Evolutionary conservation across 208 protist species (phyloP), one percentile per base, ranked within the genome.

Genomic region (Leishmania gerbilli): DNA sequence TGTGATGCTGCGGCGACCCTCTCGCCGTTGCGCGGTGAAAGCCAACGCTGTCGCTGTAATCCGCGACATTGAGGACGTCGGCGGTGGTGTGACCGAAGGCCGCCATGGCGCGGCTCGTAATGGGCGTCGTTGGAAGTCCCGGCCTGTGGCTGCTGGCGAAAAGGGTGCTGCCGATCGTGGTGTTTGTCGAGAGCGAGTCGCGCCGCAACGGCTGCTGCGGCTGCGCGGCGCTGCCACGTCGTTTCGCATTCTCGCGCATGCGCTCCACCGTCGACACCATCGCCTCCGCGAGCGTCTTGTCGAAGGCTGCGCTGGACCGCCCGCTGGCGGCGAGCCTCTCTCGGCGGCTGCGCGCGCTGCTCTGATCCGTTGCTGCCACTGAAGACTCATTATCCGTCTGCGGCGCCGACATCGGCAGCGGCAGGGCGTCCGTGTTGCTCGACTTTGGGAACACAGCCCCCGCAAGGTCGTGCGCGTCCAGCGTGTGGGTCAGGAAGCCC

Each of bases 241-340:
- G 65, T 68, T 65, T 56, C 71, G 80, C 55, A n/a, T 62, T 51
- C 58, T 84, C 72, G 27, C 60, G 40, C 74, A 92, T 84, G 27
- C 80, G 80, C 4, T 84, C 49, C 24, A 74, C 83, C 13, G 88
- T 90, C 47, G 85, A 87, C 47, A 93, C 74, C 79, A 93, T 83
- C 40, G 90, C 88, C 67, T 77, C 79, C 2, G 81, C 90, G 21
- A 91, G 62, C 27, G 58, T 76, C 37, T 45, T 84, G 79, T 90
- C 80, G 42, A 87, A 88, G 17, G n/a, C 72, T 21, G 60, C 67
- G n/a, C 60, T 55, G 13, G 74, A 34, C 31, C 75, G 42, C 68
- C 58, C 60, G 13, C 49, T 55, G 56, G 60, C 37, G 31, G 47
- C 64, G 24, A 34, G n/a, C 34, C 83, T 62, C 60, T 58, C 67